Evolutionary conservation across 2,329 filamentous ascomycete genomes (phyloP).

Genomic region (Coniella vitis): DNA sequence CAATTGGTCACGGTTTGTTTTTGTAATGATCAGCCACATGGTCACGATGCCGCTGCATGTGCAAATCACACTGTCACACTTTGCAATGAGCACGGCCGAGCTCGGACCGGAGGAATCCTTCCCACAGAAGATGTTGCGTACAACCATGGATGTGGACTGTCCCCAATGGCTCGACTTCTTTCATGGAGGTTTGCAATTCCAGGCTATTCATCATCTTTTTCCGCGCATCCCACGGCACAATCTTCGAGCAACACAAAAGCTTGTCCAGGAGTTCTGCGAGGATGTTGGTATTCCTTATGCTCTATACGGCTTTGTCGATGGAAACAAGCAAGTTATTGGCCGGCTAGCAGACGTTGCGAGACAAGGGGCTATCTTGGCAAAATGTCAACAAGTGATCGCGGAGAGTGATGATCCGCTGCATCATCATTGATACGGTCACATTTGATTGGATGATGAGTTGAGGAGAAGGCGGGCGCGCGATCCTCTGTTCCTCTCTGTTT

Average conservation of each 20-base stretch:
- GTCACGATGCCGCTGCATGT: slow-evolving; percentile 76
- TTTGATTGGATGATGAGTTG: neutral
- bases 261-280: slow-evolving; percentile 74
- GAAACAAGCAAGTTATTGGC: slow-evolving; percentile 74
- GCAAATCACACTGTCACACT: slow-evolving; percentile 87
- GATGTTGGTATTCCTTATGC: slow-evolving; percentile 82
- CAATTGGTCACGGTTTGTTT: slow-evolving; percentile 62
- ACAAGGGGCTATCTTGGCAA: slow-evolving; percentile 69
- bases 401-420: slow-evolving; percentile 24
- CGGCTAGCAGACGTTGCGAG: slow-evolving; percentile 71
- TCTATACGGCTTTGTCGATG: slow-evolving; percentile 75
- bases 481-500: neutral
- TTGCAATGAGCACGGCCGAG: slow-evolving; percentile 87
- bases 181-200: slow-evolving; percentile 84
- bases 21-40: slow-evolving; percentile 74
- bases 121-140: slow-evolving; percentile 83
- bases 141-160: slow-evolving; percentile 90
- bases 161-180: slow-evolving; percentile 83
- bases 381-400: slow-evolving; percentile 56
- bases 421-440: slow-evolving; percentile 9
- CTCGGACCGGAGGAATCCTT: slow-evolving; percentile 80
- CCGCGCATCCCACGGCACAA: slow-evolving; percentile 82
- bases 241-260: slow-evolving; percentile 63
- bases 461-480: too few species aligned
- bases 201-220: slow-evolving; percentile 81